Conservation (phyloP, 108 stramenopile genomes). For the Chaetoceros tenuissimus region DNA sequence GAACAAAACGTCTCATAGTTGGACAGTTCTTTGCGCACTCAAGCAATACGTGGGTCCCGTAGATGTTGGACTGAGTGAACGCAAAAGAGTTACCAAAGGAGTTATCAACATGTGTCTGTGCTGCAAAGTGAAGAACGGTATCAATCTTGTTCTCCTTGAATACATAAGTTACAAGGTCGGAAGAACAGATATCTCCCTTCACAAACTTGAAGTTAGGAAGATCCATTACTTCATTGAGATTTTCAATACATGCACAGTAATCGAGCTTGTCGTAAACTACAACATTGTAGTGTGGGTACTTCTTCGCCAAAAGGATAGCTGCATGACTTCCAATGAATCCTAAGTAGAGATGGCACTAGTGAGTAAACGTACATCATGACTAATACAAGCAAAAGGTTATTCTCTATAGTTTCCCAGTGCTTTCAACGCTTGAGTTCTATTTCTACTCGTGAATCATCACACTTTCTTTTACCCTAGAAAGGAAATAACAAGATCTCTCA, state of each 20-base stretch:
- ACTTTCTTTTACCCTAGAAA: neutral
- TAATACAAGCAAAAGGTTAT: neutral
- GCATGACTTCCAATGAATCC: slow-evolving; percentile 94
- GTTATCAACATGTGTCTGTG: slow-evolving; percentile 98
- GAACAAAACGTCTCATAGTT: slow-evolving; percentile 88
- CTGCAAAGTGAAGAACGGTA: slow-evolving; percentile 98
- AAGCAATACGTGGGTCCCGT: slow-evolving; percentile 96
- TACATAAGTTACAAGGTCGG: slow-evolving; percentile 92
- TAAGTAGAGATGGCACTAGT: slow-evolving; percentile 7
- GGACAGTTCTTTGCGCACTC: slow-evolving; percentile 89
- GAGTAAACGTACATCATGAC: slow-evolving; percentile 1
- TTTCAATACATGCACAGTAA: slow-evolving; percentile 96
- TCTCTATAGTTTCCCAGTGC: neutral
- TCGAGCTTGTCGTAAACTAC: slow-evolving; percentile 95
- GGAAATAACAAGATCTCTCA: slow-evolving; percentile 19
- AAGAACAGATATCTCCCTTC: slow-evolving; percentile 92
- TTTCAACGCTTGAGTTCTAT: neutral
- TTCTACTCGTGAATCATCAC: neutral
- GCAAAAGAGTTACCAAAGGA: slow-evolving; percentile 99
- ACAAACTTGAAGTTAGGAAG: slow-evolving; percentile 96
- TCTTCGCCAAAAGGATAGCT: slow-evolving; percentile 88
- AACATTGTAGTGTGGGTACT: slow-evolving; percentile 95
- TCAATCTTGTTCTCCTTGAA: slow-evolving; percentile 91
- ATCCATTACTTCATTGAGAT: slow-evolving; percentile 73
- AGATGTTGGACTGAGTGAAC: slow-evolving; percentile 97